These are phyloP conservation scores for Solanum infundibuliforme DNA, from an alignment of 257 asterid species.

Conservation along the genomic window DNA sequence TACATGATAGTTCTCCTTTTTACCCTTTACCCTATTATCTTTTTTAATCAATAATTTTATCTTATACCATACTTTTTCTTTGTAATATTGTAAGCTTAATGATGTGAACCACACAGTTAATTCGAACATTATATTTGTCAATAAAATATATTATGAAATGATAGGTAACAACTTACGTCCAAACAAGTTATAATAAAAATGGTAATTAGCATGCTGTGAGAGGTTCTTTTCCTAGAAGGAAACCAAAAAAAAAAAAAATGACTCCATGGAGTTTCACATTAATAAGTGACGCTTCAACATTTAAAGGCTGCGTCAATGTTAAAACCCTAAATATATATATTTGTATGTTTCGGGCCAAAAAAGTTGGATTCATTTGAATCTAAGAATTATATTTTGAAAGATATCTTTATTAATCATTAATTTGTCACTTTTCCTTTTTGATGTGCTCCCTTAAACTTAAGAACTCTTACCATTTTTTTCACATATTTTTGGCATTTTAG, in stretches of 20 bases:
- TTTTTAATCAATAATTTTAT: background rate
- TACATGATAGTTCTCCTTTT: background rate
- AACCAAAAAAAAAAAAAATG: background rate
- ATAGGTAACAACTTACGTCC: background rate
- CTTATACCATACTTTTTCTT: background rate
- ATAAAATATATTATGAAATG: background rate
- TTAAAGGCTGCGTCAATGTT: background rate
- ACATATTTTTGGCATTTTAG: no score
- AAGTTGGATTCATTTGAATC: background rate
- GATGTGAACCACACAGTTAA: background rate
- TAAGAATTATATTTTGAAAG: background rate
- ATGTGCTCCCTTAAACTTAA: background rate
- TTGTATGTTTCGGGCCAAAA: no score
- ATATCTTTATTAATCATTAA: background rate
- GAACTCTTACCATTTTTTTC: no score
- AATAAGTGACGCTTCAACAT: background rate
- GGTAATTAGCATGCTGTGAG: background rate
- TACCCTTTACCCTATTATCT: background rate
- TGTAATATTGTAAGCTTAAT: background rate
- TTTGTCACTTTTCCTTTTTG: background rate
- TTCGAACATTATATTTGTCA: background rate
- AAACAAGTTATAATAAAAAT: background rate
- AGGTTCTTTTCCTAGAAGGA: background rate
- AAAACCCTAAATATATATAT: background rate
- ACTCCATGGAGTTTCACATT: background rate